phyloP scores from a whole-genome alignment of 2,329 filamentous ascomycete species.

The Akanthomyces uredinophilus region DNA sequence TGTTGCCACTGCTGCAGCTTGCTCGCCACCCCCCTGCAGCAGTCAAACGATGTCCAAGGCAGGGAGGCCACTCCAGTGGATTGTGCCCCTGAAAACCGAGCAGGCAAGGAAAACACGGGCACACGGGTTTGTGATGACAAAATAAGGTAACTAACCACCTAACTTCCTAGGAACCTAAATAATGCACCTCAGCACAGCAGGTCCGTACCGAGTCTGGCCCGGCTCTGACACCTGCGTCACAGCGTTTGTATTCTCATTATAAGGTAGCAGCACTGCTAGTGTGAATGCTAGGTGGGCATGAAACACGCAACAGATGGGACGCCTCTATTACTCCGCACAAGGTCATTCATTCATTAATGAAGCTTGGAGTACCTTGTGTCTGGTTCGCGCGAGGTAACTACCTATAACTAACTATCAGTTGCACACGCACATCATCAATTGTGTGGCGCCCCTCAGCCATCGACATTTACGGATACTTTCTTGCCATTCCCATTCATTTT shows the following conservation, averaged over 20 bases:
- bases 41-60: conserved; percentile 7
- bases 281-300: no score
- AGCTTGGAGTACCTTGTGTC: no score
- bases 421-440: neutral
- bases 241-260: no score
- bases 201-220: neutral
- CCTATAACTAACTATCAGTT: no score
- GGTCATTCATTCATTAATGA: no score
- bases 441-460: neutral
- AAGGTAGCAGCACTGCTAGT: no score
- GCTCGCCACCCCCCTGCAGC: conserved; percentile 1
- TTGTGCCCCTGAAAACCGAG: neutral
- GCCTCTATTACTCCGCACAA: no score
- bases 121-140: neutral
- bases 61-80: neutral
- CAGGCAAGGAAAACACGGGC: neutral
- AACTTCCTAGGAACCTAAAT: no score
- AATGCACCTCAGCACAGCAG: neutral
- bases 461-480: conserved; percentile 1
- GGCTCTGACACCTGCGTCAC: no score
- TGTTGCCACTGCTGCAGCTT: neutral
- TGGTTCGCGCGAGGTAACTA: no score
- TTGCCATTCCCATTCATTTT: neutral
- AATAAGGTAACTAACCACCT: no score
- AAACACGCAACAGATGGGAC: no score